Base-by-base conservation (phyloP, 495 filamentous ascomycete genomes). In the Penicillium cataractarum region DNA sequence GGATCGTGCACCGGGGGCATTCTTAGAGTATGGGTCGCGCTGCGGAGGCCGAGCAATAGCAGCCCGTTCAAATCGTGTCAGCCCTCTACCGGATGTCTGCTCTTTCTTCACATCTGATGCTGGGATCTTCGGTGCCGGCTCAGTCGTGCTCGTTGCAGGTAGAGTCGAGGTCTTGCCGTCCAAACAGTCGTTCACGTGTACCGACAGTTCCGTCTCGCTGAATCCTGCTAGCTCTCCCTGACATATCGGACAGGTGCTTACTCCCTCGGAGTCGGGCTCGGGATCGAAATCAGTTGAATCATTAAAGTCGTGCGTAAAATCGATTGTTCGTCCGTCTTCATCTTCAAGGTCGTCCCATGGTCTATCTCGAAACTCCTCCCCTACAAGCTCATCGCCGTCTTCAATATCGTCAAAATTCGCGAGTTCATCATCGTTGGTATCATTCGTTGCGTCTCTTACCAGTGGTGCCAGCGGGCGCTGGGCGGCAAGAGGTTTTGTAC, bases 171-270 rank as follows among this genome's bases (percentile, higher is more conserved):
- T 76, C 15, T 89, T 89, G 0, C 92, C 92, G 76, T 99, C 95
- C 13, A 99, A 78, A 76, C 95, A 99, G 39, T 86, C 84, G 71
- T 99, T 99, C 60, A 98, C 95, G 72, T 99, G 95, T 7, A 82
- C 64, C 9, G 84, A 83, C 21, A 79, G 77, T 33, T 82, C 86
- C 54, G 82, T 80, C 52, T 90, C 82, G 33, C 71, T 83, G 39
- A 90, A 69, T 3, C 86, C 86, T 3, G 68, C 76, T 19, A 97
- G 73, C 66, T 75, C 86, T 33, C 76, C 77, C 65, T 84, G 82
- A 67, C 93, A 97, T 46, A 97, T 85, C 1, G 93, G 93, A 77
- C 93, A 97, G 54, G 75, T 68, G 3, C 60, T 58, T n/a, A 70
- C 67, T 24, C 60, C 69, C 1, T 79, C 37, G 76, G 76, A 22